Evolutionary conservation across 352 stramenopile species (phyloP).

Genomic region (Detonula confervacea): DNA sequence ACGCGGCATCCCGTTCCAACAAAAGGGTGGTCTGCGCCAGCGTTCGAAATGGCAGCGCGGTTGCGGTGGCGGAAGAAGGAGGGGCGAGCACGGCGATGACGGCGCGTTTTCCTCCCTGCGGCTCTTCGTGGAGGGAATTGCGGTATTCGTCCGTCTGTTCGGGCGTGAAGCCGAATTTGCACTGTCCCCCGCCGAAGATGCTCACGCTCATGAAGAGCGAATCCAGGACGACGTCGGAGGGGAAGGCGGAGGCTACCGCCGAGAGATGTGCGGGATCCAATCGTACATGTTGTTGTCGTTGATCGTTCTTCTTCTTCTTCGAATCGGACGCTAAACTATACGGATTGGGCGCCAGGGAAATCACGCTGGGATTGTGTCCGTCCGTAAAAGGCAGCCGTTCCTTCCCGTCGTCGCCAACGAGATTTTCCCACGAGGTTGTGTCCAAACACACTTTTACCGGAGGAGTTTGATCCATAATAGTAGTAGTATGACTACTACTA

Average conservation of each 20-base stretch:
- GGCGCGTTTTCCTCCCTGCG: slow-evolving; percentile 63
- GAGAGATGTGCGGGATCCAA: slow-evolving; percentile 38
- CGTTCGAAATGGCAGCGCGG: slow-evolving; percentile 54
- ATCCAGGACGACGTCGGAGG: slow-evolving; percentile 4
- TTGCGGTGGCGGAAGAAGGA: too few relatives aligned
- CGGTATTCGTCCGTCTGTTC: slow-evolving; percentile 52
- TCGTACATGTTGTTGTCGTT: slow-evolving; percentile 31
- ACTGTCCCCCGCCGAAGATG: slow-evolving; percentile 71
- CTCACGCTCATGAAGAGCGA: slow-evolving; percentile 40
- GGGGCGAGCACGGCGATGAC: slow-evolving; percentile 58
- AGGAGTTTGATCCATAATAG: slow-evolving; percentile 2
- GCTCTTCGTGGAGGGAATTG: slow-evolving; percentile 43
- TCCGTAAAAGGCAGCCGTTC: slow-evolving; percentile 76
- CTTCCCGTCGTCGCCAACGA: slow-evolving; percentile 13
- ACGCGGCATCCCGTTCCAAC: slow-evolving; percentile 70
- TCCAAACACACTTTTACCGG: slow-evolving; percentile 53
- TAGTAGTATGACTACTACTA: not conserved
- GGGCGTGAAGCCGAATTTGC: slow-evolving; percentile 61
- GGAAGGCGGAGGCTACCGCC: slow-evolving; percentile 13
- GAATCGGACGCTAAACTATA: slow-evolving; percentile 49
- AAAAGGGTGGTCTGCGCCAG: slow-evolving; percentile 71
- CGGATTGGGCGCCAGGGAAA: slow-evolving; percentile 57
- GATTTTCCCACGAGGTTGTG: slow-evolving; percentile 56
- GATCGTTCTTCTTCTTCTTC: slow-evolving; percentile 12
- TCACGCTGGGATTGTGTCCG: slow-evolving; percentile 81